These are phyloP conservation scores for Cyanidiococcus yangmingshanensis DNA, from an alignment of 23 red algal species.

Conservation along the genomic window DNA sequence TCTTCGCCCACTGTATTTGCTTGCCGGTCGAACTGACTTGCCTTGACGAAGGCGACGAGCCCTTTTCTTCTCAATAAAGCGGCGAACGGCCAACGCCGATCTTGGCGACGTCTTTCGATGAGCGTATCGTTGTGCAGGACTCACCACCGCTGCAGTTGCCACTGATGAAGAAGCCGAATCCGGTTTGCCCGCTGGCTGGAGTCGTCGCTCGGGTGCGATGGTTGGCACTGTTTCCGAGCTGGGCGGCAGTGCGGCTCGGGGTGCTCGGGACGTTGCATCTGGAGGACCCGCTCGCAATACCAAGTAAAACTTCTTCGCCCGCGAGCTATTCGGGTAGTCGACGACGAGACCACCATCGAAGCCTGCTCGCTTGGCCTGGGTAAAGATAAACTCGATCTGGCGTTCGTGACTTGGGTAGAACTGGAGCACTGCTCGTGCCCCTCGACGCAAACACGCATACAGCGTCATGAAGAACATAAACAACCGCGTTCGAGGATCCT, in stretches of 20 bases:
- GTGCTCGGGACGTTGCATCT: no score
- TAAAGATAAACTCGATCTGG: conserved; percentile 58
- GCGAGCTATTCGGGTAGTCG: conserved; percentile 80
- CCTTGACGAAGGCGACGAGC: neutral
- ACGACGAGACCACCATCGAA: conserved; percentile 85
- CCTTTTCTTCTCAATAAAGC: neutral
- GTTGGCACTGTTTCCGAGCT: no score
- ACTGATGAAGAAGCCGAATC: no score
- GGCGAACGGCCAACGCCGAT: neutral
- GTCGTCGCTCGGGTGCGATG: no score
- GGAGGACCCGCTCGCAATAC: conserved; percentile 62
- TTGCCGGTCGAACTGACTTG: neutral
- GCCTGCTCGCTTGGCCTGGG: conserved; percentile 49
- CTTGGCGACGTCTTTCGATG: neutral
- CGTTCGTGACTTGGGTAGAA: conserved; percentile 78
- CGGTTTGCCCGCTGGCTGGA: no score
- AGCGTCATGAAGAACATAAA: conserved; percentile 65
- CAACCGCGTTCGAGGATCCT: conserved; percentile 56
- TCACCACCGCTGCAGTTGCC: no score
- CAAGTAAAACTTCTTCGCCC: conserved; percentile 86
- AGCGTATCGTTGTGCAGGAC: neutral
- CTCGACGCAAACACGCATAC: conserved; percentile 49
- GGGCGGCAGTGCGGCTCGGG: no score
- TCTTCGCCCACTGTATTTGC: conserved; percentile 13
- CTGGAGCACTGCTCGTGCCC: conserved; percentile 67